A percentile compares a stretch with the other conserved stretches of the same genome.
These are phyloP conservation scores for Infundibulicybe gibba DNA, from an alignment of 768 basidiomycete genomes.

Conservation along the genomic window DNA sequence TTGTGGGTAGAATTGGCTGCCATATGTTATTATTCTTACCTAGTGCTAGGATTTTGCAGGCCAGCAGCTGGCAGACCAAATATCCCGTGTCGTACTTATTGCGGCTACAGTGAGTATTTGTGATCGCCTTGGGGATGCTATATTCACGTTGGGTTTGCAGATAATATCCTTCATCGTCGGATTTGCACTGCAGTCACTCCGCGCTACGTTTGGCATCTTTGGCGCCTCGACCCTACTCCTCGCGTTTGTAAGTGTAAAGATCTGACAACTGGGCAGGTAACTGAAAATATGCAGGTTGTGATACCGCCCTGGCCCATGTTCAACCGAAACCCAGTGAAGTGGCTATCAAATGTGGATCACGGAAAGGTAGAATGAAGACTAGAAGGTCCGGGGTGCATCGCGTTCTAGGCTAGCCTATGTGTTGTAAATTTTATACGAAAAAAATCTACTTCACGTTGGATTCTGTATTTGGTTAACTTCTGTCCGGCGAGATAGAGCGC, in stretches of 20 bases:
- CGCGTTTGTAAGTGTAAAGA: slow-evolving; percentile 33
- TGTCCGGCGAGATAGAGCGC: too few species aligned
- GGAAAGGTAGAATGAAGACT: slow-evolving; percentile 22
- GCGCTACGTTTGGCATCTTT: slow-evolving; percentile 48
- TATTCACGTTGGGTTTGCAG: slow-evolving; percentile 29
- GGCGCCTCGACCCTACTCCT: slow-evolving; percentile 33
- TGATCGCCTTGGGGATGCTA: slow-evolving; percentile 30
- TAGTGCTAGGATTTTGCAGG: slow-evolving; percentile 56
- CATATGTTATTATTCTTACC: background rate
- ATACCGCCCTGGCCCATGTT: slow-evolving; percentile 72
- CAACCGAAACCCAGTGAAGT: slow-evolving; percentile 58
- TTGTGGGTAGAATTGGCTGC: slow-evolving; percentile 22
- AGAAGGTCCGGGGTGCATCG: too few species aligned
- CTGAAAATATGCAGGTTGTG: slow-evolving; percentile 37
- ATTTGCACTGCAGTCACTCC: slow-evolving; percentile 52
- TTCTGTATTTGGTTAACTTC: slow-evolving; percentile 1
- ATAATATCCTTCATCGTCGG: slow-evolving; percentile 53
- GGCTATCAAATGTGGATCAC: slow-evolving; percentile 38
- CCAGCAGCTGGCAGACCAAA: slow-evolving; percentile 48
- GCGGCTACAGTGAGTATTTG: slow-evolving; percentile 39
- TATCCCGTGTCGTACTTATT: slow-evolving; percentile 40
- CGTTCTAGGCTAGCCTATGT: background rate
- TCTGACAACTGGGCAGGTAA: background rate
- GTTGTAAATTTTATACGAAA: slow-evolving; percentile 5
- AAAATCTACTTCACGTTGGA: slow-evolving; percentile 4